A percentile compares a stretch with the other conserved stretches of the same genome.
Evolutionary conservation across 805 yeast species (phyloP).

Genomic region (Peterozyma xylosa): DNA sequence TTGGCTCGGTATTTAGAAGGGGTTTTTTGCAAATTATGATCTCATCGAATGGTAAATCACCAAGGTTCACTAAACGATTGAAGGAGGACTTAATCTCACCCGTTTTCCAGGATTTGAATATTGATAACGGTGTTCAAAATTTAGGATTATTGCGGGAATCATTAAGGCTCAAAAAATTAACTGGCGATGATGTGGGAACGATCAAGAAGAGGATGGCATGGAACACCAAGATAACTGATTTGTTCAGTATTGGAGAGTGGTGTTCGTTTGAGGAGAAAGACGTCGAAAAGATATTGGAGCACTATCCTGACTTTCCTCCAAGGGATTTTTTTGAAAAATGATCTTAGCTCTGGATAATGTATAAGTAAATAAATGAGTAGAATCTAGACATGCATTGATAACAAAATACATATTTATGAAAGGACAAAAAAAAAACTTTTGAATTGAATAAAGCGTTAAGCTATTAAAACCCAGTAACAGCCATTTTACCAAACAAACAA

Average conservation of each 20-base stretch:
- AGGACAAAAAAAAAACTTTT: neutral
- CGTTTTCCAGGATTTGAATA: slow-evolving; percentile 29
- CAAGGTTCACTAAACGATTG: slow-evolving; percentile 57
- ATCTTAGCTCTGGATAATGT: neutral
- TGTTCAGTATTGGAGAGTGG: slow-evolving; percentile 52
- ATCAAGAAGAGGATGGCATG: slow-evolving; percentile 64
- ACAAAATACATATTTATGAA: neutral
- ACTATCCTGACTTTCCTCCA: slow-evolving; percentile 47
- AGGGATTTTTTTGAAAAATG: neutral
- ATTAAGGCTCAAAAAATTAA: slow-evolving; percentile 32
- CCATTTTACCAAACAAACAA: too few species aligned
- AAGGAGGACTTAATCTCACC: slow-evolving; percentile 49
- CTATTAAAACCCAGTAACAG: too few species aligned
- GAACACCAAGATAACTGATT: slow-evolving; percentile 61
- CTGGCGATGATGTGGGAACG: slow-evolving; percentile 33
- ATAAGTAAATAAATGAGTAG: neutral
- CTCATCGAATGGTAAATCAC: slow-evolving; percentile 77
- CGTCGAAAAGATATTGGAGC: slow-evolving; percentile 33
- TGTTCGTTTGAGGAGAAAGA: slow-evolving; percentile 30
- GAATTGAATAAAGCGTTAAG: too few species aligned
- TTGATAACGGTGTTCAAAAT: slow-evolving; percentile 51
- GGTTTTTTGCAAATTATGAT: slow-evolving; percentile 77
- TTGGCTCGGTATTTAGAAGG: slow-evolving; percentile 68
- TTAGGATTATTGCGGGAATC: slow-evolving; percentile 47
- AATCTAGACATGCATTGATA: neutral